Evolutionary conservation across 805 yeast genomes (phyloP).

Genomic region (Wickerhamiella vanderwaltii): DNA sequence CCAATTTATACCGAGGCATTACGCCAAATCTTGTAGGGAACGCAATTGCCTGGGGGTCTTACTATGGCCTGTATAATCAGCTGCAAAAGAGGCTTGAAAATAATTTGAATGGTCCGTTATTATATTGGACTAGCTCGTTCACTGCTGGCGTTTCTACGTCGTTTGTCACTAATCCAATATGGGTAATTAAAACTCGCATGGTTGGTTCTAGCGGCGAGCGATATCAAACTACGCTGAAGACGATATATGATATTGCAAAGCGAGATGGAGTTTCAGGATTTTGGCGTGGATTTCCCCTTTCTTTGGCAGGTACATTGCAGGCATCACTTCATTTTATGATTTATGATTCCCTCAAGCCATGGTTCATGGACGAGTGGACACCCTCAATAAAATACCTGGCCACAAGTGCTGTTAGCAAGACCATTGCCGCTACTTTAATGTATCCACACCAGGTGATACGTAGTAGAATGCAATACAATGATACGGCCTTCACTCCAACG

Average conservation of each 20-base stretch:
- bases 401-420: conserved; percentile 58
- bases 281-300: conserved; percentile 64
- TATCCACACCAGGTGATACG: conserved; percentile 80
- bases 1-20: conserved; percentile 54
- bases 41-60: conserved; percentile 77
- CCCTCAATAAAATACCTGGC: conserved; percentile 45
- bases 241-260: conserved; percentile 36
- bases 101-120: conserved; percentile 1
- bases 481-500: conserved; percentile 28
- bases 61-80: conserved; percentile 64
- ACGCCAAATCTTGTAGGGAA: conserved; percentile 74
- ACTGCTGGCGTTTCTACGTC: conserved; percentile 69
- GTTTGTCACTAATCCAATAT: conserved; percentile 75
- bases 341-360: conserved; percentile 62
- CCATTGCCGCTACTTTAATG: conserved; percentile 49
- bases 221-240: conserved; percentile 47
- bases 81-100: conserved; percentile 31
- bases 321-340: conserved; percentile 80
- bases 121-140: conserved; percentile 39
- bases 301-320: conserved; percentile 73
- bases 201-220: conserved; percentile 42
- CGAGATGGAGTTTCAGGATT: conserved; percentile 51
- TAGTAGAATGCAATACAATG: conserved; percentile 50
- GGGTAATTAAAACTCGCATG: conserved; percentile 90
- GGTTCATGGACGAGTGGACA: conserved; percentile 12